A percentile compares a stretch with the other conserved stretches of the same genome.
phyloP scores from a whole-genome alignment of 257 asterid species.

The Anisodus acutangulus region DNA sequence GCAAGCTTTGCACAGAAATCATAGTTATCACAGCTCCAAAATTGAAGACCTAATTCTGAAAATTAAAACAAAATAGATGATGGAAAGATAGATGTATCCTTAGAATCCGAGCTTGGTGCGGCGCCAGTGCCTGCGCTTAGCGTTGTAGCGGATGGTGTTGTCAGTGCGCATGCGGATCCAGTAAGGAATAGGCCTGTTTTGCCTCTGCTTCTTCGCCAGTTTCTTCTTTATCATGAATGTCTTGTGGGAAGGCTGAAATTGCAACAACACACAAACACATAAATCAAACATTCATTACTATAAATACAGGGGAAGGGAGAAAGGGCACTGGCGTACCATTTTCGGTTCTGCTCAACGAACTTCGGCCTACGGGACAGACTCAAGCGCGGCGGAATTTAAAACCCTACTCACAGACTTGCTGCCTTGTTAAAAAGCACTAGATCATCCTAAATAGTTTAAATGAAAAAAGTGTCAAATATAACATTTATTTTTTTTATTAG shows the following conservation, averaged over 20 bases:
- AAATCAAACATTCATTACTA: neutral
- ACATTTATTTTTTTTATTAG: too few relatives aligned
- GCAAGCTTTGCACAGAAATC: neutral
- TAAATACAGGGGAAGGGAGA: neutral
- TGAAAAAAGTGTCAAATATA: too few relatives aligned
- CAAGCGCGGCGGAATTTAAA: conserved; percentile 19
- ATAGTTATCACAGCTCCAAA: neutral
- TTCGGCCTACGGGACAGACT: neutral
- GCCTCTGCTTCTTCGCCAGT: conserved; percentile 92
- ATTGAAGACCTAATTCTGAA: neutral
- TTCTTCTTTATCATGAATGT: conserved; percentile 83
- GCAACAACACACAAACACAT: neutral
- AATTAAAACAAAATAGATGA: neutral
- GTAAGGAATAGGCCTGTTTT: conserved; percentile 84
- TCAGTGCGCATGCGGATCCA: conserved; percentile 88
- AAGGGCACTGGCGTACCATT: conserved; percentile 32
- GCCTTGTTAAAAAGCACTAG: neutral
- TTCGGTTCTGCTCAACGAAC: conserved; percentile 28
- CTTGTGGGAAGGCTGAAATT: conserved; percentile 80
- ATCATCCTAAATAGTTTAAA: neutral
- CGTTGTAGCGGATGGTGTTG: conserved; percentile 89
- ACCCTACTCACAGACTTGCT: conserved; percentile 20
- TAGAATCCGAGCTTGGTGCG: conserved; percentile 93
- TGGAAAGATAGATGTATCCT: neutral
- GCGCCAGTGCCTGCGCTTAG: conserved; percentile 97